phyloP scores from a whole-genome alignment of 805 yeast species.

The Millerago galiae region DNA sequence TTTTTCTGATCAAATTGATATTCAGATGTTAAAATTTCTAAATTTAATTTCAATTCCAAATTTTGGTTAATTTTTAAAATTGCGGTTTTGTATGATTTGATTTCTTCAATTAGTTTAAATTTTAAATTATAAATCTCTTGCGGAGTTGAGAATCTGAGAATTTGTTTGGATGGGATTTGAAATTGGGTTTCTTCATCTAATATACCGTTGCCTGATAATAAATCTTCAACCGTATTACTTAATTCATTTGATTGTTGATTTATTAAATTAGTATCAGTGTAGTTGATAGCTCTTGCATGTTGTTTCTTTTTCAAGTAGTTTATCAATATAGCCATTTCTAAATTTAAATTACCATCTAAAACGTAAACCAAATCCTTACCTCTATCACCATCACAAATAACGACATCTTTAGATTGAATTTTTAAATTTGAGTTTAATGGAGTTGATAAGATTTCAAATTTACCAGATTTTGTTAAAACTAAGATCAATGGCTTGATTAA shows the following conservation, averaged over 20 bases:
- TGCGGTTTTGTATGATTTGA: slow-evolving; percentile 64
- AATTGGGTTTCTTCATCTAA: slow-evolving; percentile 38
- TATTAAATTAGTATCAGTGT: neutral
- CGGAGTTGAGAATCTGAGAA: slow-evolving; percentile 68
- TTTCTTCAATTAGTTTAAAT: slow-evolving; percentile 63
- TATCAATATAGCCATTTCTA: slow-evolving; percentile 62
- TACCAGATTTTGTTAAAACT: slow-evolving; percentile 56
- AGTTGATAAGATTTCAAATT: slow-evolving; percentile 62
- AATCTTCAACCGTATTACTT: slow-evolving; percentile 20
- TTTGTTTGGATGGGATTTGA: slow-evolving; percentile 73
- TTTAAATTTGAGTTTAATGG: slow-evolving; percentile 58
- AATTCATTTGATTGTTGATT: slow-evolving; percentile 3
- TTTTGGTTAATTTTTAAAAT: slow-evolving; percentile 40
- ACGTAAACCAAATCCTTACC: slow-evolving; percentile 77
- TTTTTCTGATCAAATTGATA: slow-evolving; percentile 79
- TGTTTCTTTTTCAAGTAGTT: slow-evolving; percentile 70
- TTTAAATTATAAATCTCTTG: slow-evolving; percentile 58
- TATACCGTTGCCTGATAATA: slow-evolving; percentile 20
- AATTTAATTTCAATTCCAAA: slow-evolving; percentile 32
- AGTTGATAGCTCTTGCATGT: slow-evolving; percentile 46
- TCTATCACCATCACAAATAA: slow-evolving; percentile 77
- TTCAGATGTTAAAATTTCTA: slow-evolving; percentile 67
- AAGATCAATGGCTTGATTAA: slow-evolving; percentile 30
- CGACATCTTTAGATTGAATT: slow-evolving; percentile 56
- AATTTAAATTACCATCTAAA: slow-evolving; percentile 54